Percentiles rank a stretch among this genome's conserved stretches.
These are phyloP conservation scores for Sisymbrium irio DNA, from an alignment of 345 rosid genomes.

Conservation along the genomic window DNA sequence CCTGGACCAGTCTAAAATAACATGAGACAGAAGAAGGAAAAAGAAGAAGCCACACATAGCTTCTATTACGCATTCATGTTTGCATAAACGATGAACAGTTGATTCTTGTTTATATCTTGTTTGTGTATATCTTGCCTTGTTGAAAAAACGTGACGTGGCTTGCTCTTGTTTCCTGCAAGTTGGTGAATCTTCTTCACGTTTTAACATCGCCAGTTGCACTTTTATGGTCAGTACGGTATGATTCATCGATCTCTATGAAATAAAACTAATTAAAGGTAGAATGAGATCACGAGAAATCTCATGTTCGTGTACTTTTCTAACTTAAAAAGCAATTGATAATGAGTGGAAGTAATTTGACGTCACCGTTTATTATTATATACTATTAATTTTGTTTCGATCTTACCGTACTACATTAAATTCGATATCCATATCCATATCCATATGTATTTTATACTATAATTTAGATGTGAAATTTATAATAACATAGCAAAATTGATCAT, in stretches of 20 bases:
- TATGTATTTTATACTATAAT: no score
- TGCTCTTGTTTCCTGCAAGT: conserved; percentile 11
- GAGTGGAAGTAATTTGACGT: neutral
- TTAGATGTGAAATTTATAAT: no score
- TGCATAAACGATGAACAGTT: neutral
- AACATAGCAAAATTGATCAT: neutral
- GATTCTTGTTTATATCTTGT: neutral
- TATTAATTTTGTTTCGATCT: no score
- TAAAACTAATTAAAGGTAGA: neutral
- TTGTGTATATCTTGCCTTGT: neutral
- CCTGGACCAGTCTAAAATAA: neutral
- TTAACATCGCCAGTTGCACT: neutral
- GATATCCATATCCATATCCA: no score
- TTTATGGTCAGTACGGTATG: neutral
- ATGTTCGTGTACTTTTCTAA: neutral
- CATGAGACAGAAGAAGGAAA: neutral
- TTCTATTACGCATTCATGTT: neutral
- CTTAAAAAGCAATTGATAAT: neutral
- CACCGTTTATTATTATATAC: neutral
- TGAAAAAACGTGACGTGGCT: neutral
- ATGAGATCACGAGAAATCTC: conserved; percentile 1
- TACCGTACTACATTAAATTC: no score
- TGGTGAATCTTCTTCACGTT: neutral
- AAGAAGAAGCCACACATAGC: neutral
- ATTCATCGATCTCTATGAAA: neutral